Base-by-base conservation (phyloP, 2,329 filamentous ascomycete genomes). In the Fusarium sp. region DNA sequence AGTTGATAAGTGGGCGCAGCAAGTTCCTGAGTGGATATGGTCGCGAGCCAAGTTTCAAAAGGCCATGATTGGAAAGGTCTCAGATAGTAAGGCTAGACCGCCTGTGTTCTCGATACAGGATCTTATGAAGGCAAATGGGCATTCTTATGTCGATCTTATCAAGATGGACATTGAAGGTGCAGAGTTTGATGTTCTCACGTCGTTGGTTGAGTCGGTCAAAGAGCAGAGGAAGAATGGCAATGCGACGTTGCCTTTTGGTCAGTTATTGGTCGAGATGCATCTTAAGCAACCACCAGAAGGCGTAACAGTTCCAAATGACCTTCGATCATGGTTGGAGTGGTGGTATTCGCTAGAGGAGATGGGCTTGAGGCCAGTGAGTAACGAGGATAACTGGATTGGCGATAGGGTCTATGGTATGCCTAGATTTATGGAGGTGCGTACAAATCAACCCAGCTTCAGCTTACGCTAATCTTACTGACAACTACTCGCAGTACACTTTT, bases 91-190 rank as follows among this genome's bases (percentile, higher is more conserved):
- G 26, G 48, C 48, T 5, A 26, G 20, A 7, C 58, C 58, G 8
- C 58, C 58, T 14, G 30, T 61, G 4, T n/a, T 33, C 12, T 41
- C 48, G 16, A 61, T 61, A 22, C 58, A 61, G 5, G 58, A 61
- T 54, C 36, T 61, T 1, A 61, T 61, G 48, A 42, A 41, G 24
- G 7, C 2, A 9, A 61, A 61, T 13, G 58, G 58, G 6, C 58
- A 61, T 16, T 42, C 58, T 1, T 61, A 56, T 24, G 36, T 61
- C 28, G 58, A 61, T 28, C 36, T 61, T 1, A 41, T 61, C 24
- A 61, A 61, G 33, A 61, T 61, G 58, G 58, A 61, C 30, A 61
- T 61, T 1, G 58, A 61, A 18, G 58, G 58, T 0, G 58, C 58
- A 6, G 58, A 61, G 5, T 61, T 28, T 30, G 48, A 56, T 3